Evolutionary conservation across 306 rosid species (phyloP).

Genomic region (Casuarina cunninghamiana): DNA sequence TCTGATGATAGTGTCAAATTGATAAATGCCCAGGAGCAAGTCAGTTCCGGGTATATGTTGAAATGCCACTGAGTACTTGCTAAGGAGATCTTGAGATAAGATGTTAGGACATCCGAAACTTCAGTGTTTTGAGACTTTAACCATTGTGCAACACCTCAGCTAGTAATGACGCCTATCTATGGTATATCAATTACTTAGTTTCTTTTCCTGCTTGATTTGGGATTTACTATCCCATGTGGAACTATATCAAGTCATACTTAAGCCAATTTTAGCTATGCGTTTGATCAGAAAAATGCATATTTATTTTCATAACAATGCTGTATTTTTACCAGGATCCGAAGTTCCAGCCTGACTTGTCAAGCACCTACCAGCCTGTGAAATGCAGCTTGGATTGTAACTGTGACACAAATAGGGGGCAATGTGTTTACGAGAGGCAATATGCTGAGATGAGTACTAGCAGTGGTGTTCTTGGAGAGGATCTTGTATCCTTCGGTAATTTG

Average conservation of each 20-base stretch:
- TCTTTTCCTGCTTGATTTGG: background rate
- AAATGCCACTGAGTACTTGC: background rate
- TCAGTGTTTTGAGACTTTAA: too few species aligned
- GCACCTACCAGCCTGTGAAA: constrained; percentile 69
- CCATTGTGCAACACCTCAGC: too few species aligned
- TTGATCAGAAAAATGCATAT: background rate
- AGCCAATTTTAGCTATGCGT: background rate
- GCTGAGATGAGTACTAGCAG: constrained; percentile 94
- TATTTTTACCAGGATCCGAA: constrained; percentile 67
- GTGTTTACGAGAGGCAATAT: constrained; percentile 84
- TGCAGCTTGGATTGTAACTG: constrained; percentile 80
- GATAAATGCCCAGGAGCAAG: too few species aligned
- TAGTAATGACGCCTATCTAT: background rate
- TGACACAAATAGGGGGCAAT: constrained; percentile 54
- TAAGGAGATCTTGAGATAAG: background rate
- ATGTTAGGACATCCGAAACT: background rate
- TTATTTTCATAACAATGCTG: constrained; percentile 22
- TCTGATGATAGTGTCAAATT: too few species aligned
- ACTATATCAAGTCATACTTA: background rate
- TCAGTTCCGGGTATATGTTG: too few species aligned
- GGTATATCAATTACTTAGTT: background rate
- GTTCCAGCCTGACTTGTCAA: constrained; percentile 74
- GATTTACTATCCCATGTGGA: background rate
- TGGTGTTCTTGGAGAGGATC: constrained; percentile 88
- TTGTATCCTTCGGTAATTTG: constrained; percentile 72